Conservation (phyloP, 1,284 basidiomycete species). For the Cutaneotrichosporon sp. region DNA sequence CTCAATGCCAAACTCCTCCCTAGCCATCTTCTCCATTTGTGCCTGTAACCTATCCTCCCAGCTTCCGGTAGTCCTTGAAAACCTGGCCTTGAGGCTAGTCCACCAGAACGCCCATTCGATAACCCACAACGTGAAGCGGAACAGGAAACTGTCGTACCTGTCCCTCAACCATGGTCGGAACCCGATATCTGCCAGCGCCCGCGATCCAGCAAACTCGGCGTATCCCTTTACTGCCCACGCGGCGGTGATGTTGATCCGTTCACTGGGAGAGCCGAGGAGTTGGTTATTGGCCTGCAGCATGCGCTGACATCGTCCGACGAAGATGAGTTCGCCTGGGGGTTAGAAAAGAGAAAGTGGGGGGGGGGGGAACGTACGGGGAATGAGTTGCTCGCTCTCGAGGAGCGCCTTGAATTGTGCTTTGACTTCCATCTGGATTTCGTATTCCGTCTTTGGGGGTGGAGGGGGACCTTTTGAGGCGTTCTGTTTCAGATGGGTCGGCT, state of each 20-base stretch:
- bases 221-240: slow-evolving; percentile 57
- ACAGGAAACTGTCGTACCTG: slow-evolving; percentile 49
- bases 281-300: slow-evolving; percentile 58
- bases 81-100: slow-evolving; percentile 43
- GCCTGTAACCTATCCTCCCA: slow-evolving; percentile 51
- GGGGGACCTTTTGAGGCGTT: slow-evolving; percentile 28
- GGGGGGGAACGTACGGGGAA: neutral
- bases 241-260: slow-evolving; percentile 80
- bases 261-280: slow-evolving; percentile 76
- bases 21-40: slow-evolving; percentile 54
- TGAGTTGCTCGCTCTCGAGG: slow-evolving; percentile 54
- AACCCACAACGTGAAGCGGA: slow-evolving; percentile 51
- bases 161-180: slow-evolving; percentile 49
- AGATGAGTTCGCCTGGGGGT: slow-evolving; percentile 63
- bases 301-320: slow-evolving; percentile 78
- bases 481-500: slow-evolving; percentile 48
- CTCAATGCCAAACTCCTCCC: slow-evolving; percentile 57
- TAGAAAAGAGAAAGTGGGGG: neutral
- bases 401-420: slow-evolving; percentile 56
- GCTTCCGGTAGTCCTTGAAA: slow-evolving; percentile 33
- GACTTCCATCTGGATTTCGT: slow-evolving; percentile 55
- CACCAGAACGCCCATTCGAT: slow-evolving; percentile 55
- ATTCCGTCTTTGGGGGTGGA: slow-evolving; percentile 38
- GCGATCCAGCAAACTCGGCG: slow-evolving; percentile 59
- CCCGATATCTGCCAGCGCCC: slow-evolving; percentile 49